Percentiles rank a stretch among this genome's conserved stretches.
These are phyloP conservation scores for Saccharomycopsis fermentans DNA, from an alignment of 805 yeast genomes.

Conservation along the genomic window DNA sequence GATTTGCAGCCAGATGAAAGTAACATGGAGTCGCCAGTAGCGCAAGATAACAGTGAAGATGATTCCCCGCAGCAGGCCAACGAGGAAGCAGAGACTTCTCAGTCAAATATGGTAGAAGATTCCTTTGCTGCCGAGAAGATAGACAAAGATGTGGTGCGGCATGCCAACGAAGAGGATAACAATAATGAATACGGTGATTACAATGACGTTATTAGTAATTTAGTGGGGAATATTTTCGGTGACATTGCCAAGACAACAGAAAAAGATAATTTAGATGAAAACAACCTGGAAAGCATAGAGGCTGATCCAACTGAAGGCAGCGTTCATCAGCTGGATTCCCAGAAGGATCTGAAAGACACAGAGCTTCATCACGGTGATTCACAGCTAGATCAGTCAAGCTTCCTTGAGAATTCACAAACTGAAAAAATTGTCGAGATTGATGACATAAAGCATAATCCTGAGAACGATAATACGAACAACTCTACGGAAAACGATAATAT, in stretches of 20 bases:
- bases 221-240: slow-evolving; percentile 6
- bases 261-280: not conserved
- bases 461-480: not conserved
- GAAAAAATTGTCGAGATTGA: not conserved
- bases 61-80: not conserved
- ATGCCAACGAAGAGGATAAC: slow-evolving; percentile 16
- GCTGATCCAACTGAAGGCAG: not conserved
- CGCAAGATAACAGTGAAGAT: too few relatives aligned
- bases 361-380: too few relatives aligned
- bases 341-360: too few relatives aligned
- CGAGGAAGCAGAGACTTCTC: too few relatives aligned
- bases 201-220: not conserved
- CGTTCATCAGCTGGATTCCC: not conserved
- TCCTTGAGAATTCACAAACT: not conserved
- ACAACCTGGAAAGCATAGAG: not conserved
- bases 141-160: too few relatives aligned
- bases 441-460: not conserved
- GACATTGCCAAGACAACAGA: slow-evolving; percentile 3
- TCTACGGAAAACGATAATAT: too few relatives aligned
- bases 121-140: not conserved
- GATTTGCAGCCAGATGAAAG: not conserved
- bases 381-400: not conserved
- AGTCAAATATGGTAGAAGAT: not conserved
- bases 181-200: slow-evolving; percentile 18
- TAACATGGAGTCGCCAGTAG: too few relatives aligned